Conservation (phyloP, 768 basidiomycete genomes). For the Boletus rubropictus region DNA sequence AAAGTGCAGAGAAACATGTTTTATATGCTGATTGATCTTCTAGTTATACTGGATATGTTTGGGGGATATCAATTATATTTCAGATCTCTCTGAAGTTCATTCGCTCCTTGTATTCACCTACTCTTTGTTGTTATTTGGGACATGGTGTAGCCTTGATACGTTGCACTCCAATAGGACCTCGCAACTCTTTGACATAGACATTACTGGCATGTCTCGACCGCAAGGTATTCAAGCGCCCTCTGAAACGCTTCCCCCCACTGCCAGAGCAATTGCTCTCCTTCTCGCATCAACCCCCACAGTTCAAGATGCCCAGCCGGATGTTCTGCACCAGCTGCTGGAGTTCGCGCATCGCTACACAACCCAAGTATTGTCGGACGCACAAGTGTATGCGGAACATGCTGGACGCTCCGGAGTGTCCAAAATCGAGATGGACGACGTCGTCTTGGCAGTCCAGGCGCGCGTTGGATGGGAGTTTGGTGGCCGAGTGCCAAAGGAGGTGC, state of each 20-base stretch:
- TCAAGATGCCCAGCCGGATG: constrained; percentile 81
- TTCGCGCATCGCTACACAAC: constrained; percentile 80
- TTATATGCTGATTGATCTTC: constrained; percentile 63
- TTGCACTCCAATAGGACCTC: background rate
- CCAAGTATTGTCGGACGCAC: constrained; percentile 79
- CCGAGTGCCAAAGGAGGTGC: constrained; percentile 81
- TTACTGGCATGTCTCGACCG: constrained; percentile 36
- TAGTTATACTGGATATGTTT: constrained; percentile 6
- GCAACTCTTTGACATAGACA: background rate
- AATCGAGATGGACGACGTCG: constrained; percentile 78
- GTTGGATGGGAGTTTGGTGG: constrained; percentile 93
- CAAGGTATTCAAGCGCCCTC: constrained; percentile 31
- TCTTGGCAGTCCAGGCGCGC: constrained; percentile 77
- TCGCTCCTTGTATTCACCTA: constrained; percentile 7
- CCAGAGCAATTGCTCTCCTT: constrained; percentile 76
- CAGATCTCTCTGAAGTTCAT: constrained; percentile 26
- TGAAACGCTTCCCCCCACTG: constrained; percentile 78
- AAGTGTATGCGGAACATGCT: constrained; percentile 84
- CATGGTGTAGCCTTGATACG: background rate
- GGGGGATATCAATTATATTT: constrained; percentile 22
- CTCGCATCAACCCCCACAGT: constrained; percentile 79
- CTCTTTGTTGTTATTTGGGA: background rate
- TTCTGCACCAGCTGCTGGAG: constrained; percentile 82
- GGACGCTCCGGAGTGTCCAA: constrained; percentile 56
- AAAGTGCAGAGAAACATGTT: constrained; percentile 74